Conservation (phyloP, 2,329 filamentous ascomycete genomes). For the Botrytis fragariae region DNA sequence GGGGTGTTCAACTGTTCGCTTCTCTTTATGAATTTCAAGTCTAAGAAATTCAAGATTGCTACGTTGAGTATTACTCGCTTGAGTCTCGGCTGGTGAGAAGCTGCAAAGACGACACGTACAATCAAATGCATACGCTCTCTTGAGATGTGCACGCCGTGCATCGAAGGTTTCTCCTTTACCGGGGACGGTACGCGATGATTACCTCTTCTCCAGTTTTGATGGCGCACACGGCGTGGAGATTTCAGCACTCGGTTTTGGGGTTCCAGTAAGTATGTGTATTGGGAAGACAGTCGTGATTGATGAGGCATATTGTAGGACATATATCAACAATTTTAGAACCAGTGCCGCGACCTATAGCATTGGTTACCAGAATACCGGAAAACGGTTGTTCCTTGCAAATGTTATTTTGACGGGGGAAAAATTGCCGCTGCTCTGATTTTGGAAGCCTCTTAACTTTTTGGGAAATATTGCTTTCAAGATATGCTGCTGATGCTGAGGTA, state of each 20-base stretch:
- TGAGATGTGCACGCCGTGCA: slow-evolving; percentile 26
- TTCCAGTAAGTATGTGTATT: slow-evolving; percentile 30
- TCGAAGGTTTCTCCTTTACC: slow-evolving; percentile 17
- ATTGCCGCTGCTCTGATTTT: slow-evolving; percentile 20
- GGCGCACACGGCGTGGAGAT: slow-evolving; percentile 25
- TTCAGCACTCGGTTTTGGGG: slow-evolving; percentile 20
- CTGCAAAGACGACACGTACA: slow-evolving; percentile 36
- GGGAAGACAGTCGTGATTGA: slow-evolving; percentile 31
- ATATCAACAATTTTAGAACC: slow-evolving; percentile 21
- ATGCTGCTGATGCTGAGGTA: background rate
- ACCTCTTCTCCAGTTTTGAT: slow-evolving; percentile 31
- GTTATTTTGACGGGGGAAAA: slow-evolving; percentile 30
- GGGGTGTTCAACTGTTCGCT: slow-evolving; percentile 32
- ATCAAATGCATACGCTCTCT: slow-evolving; percentile 39
- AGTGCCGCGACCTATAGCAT: slow-evolving; percentile 24
- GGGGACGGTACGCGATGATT: slow-evolving; percentile 26
- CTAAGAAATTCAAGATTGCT: slow-evolving; percentile 37
- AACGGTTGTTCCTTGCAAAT: slow-evolving; percentile 24
- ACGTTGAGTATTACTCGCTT: slow-evolving; percentile 37
- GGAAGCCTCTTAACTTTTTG: slow-evolving; percentile 20
- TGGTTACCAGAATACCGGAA: slow-evolving; percentile 24
- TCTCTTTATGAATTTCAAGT: slow-evolving; percentile 35
- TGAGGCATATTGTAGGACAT: slow-evolving; percentile 26
- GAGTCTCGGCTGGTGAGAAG: slow-evolving; percentile 28
- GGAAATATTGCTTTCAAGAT: slow-evolving; percentile 21